Evolutionary conservation across 1,284 basidiomycete genomes (phyloP), one percentile per base, ranked within the genome.

Genomic region (Pyrrhoderma noxium): DNA sequence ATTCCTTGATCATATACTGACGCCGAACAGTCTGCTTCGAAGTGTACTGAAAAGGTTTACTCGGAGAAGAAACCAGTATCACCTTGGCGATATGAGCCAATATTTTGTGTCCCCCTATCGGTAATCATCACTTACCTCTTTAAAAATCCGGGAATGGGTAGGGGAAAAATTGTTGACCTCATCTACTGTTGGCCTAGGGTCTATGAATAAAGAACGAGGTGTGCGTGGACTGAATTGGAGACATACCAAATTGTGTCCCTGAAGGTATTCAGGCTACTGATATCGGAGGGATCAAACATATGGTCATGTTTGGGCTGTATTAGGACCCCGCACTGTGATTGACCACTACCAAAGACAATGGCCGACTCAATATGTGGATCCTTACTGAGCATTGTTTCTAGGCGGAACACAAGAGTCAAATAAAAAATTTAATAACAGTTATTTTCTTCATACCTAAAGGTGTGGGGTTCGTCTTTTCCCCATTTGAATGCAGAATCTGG

Each of bases 401-500:
- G 7, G 41, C 5, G 27, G 11, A 31, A 5, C 25, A 21, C 8
- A 21, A 21, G 35, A 43, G 36, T 23, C 8, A 35, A 2, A 39
- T 34, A 11, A 27, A n/a, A 1, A 1, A 19, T 14, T 35, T 16
- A 2, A 31, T 18, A 18, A 22, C 22, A 11, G 27, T 5, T 11
- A n/a, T n/a, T n/a, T n/a, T n/a, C 11, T 5, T 52, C 61, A 35
- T 49, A 70, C 71, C 71, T 41, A 74, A 59, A 0, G 70, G 70
- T 1, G 63, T 65, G 0, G 72, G 72, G 54, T 73, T 74, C 1
- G 68, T 72, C 68, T 77, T 77, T 58, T 78, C 75, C 7, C 76
- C 76, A 3, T 70, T 76, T 14, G 64, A 68, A 45, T 73, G 69
- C 56, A 77, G 73, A 36, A 79, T 72, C 57, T 77, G 75, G 56